phyloP scores from a whole-genome alignment of 129 eudicot species.

The Arctium minus region DNA sequence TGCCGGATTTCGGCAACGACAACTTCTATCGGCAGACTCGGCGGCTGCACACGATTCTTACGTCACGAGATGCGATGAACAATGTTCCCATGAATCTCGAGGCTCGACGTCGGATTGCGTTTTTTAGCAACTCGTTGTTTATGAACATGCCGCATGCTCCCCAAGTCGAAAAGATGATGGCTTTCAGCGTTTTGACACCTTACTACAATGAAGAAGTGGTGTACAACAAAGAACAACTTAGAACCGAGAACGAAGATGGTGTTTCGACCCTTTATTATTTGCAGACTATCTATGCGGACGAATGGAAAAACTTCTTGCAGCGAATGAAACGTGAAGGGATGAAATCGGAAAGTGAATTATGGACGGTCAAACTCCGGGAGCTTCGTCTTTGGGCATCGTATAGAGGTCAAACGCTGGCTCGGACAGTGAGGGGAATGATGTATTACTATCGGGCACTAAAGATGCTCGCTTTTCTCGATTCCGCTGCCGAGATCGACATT shows the following conservation, averaged over 20 bases:
- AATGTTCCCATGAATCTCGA: slow-evolving; percentile 76
- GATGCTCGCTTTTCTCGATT: slow-evolving; percentile 93
- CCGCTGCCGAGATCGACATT: slow-evolving; percentile 88
- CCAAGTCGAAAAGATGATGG: slow-evolving; percentile 94
- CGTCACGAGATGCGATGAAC: slow-evolving; percentile 79
- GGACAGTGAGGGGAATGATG: slow-evolving; percentile 98
- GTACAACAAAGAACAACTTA: slow-evolving; percentile 74
- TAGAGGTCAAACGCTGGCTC: slow-evolving; percentile 86
- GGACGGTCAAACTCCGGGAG: slow-evolving; percentile 60
- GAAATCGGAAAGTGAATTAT: slow-evolving; percentile 45
- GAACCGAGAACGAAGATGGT: slow-evolving; percentile 94
- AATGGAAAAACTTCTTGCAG: slow-evolving; percentile 81
- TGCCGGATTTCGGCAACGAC: slow-evolving; percentile 53
- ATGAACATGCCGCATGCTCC: slow-evolving; percentile 99
- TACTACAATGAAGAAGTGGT: slow-evolving; percentile 91
- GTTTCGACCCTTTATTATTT: slow-evolving; percentile 78
- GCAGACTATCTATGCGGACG: slow-evolving; percentile 84
- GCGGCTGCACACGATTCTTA: slow-evolving; percentile 72
- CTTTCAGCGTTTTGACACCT: slow-evolving; percentile 89
- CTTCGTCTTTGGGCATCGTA: slow-evolving; percentile 94
- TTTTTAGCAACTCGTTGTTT: slow-evolving; percentile 88
- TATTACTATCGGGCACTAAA: slow-evolving; percentile 92
- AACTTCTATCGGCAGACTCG: slow-evolving; percentile 70
- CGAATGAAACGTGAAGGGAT: slow-evolving; percentile 80
- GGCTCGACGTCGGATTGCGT: slow-evolving; percentile 83